A percentile compares a stretch with the other conserved stretches of the same genome.
phyloP scores from a whole-genome alignment of 768 basidiomycete species.

The Pleurotus pulmonarius region DNA sequence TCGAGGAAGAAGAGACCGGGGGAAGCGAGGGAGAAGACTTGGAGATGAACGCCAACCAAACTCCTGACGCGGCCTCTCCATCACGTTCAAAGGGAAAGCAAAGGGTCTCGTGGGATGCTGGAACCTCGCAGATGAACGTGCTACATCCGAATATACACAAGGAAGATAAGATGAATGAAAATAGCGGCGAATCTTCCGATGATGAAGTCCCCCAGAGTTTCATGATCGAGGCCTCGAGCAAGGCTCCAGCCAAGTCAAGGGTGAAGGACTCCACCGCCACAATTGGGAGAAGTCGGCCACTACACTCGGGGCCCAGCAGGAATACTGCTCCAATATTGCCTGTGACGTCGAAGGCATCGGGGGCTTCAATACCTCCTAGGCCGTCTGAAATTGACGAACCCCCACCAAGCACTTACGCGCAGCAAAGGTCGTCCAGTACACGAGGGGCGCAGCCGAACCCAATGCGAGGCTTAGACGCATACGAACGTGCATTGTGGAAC shows the following conservation, averaged over 20 bases:
- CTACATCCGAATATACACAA: constrained; percentile 71
- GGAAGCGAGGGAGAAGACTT: constrained; percentile 49
- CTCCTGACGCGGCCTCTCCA: constrained; percentile 10
- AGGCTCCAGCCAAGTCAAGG: constrained; percentile 18
- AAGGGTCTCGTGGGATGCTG: constrained; percentile 56
- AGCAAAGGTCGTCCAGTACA: constrained; percentile 23
- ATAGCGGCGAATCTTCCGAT: constrained; percentile 57
- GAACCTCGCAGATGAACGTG: constrained; percentile 50
- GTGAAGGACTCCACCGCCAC: constrained; percentile 11
- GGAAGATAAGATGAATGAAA: constrained; percentile 56
- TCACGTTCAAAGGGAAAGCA: constrained; percentile 43
- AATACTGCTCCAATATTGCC: constrained; percentile 37
- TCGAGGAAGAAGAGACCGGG: constrained; percentile 69
- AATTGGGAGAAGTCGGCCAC: constrained; percentile 39
- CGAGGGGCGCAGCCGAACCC: constrained; percentile 35
- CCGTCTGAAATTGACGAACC: constrained; percentile 60
- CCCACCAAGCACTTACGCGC: constrained; percentile 17
- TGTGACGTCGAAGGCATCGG: constrained; percentile 29
- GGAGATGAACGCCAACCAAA: constrained; percentile 40
- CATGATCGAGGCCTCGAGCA: constrained; percentile 73
- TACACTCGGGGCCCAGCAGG: constrained; percentile 46
- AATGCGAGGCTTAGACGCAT: constrained; percentile 72
- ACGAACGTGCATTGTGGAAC: constrained; percentile 93
- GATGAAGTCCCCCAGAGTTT: constrained; percentile 86
- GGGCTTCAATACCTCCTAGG: constrained; percentile 49